Percentiles rank a stretch among this genome's conserved stretches.
These are phyloP conservation scores for Xylaria sp. DNA, from an alignment of 2,329 filamentous ascomycete genomes.

Conservation along the genomic window DNA sequence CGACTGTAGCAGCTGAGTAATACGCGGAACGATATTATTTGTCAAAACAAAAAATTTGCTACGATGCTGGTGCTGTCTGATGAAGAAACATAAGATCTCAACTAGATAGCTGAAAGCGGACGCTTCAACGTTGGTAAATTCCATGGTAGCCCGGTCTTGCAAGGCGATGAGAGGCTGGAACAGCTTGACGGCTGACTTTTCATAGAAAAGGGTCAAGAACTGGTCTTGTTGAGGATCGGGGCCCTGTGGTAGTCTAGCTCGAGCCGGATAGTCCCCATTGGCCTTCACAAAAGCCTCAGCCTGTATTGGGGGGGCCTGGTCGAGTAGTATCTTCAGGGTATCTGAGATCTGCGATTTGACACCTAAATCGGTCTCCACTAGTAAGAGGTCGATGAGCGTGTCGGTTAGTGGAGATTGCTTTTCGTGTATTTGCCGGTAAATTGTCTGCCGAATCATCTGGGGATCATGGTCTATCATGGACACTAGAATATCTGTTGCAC, in stretches of 20 bases:
- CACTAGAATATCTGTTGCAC: constrained; percentile 92
- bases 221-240: constrained; percentile 81
- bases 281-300: constrained; percentile 70
- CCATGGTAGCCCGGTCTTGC: constrained; percentile 73
- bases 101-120: constrained; percentile 92
- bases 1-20: constrained; percentile 83
- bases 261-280: constrained; percentile 75
- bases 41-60: constrained; percentile 89
- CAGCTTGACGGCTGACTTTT: constrained; percentile 82
- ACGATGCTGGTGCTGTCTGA: constrained; percentile 86
- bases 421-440: constrained; percentile 91
- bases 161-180: constrained; percentile 89
- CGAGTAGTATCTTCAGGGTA: constrained; percentile 91
- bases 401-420: constrained; percentile 88
- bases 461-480: constrained; percentile 96
- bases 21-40: constrained; percentile 79
- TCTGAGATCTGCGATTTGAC: constrained; percentile 97
- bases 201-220: constrained; percentile 90
- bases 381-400: constrained; percentile 88
- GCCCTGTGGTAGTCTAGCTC: constrained; percentile 59
- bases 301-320: constrained; percentile 67
- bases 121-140: constrained; percentile 83
- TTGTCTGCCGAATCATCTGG: constrained; percentile 90
- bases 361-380: constrained; percentile 91
- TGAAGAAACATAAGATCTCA: constrained; percentile 93